Percentiles rank a stretch among this genome's conserved stretches.
phyloP scores from a whole-genome alignment of 306 rosid genomes.

The barrel medic (Medicago truncatula) region MtrunA17r5.0-ANR NC_053043.1:41257001-41257500 shows the following conservation, averaged over 20 bases:
- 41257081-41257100: slow-evolving; percentile 27
- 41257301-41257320: not conserved
- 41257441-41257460: not conserved
- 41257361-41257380: not conserved
- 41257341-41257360: not conserved
- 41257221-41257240: not conserved
- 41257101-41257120: slow-evolving; percentile 27
- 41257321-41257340: not conserved
- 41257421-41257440: slow-evolving; percentile 11
- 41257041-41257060: not conserved
- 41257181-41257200: not conserved
- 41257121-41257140: not conserved
- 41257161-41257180: not conserved
- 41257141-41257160: not conserved
- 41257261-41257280: not conserved
- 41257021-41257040: not conserved
- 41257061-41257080: not conserved
- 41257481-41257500: too few species aligned
- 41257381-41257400: not conserved
- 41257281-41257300: not conserved
- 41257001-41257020: too few species aligned
- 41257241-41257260: slow-evolving; percentile 24
- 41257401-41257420: not conserved
- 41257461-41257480: not conserved
- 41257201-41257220: not conserved